Percentiles rank a stretch among this genome's conserved stretches.
phyloP scores from a whole-genome alignment of 2,329 filamentous ascomycete species.

The Pyrenochaeta sp. region DNA sequence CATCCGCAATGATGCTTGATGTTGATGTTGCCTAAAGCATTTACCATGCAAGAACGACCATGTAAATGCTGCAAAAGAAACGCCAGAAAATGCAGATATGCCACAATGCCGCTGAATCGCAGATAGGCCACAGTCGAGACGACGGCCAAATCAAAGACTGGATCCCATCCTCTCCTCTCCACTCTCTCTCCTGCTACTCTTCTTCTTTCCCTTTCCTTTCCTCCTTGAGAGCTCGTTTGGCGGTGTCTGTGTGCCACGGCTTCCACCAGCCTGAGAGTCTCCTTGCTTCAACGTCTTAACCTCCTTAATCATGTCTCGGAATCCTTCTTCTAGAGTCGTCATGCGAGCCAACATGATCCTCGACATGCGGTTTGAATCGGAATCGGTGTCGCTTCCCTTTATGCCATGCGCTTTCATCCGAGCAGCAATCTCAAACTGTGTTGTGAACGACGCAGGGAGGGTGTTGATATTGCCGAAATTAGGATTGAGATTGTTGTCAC shows the following conservation, averaged over 20 bases:
- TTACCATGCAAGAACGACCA: neutral
- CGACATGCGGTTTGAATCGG: constrained; percentile 58
- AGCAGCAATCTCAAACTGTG: constrained; percentile 60
- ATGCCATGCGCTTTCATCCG: constrained; percentile 30
- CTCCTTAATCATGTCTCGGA: constrained; percentile 84
- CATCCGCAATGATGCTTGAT: neutral
- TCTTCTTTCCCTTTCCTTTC: constrained; percentile 44
- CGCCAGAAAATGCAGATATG: constrained; percentile 8
- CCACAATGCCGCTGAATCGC: neutral
- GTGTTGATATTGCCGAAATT: constrained; percentile 68
- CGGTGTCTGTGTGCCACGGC: constrained; percentile 37
- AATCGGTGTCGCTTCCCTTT: constrained; percentile 34
- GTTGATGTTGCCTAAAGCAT: too few relatives aligned
- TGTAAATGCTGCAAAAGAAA: constrained; percentile 15
- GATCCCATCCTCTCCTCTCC: constrained; percentile 37
- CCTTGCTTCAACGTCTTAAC: constrained; percentile 69
- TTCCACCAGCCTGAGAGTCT: constrained; percentile 31
- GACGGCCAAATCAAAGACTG: constrained; percentile 33
- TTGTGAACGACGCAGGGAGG: constrained; percentile 79
- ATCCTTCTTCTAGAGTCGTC: constrained; percentile 91
- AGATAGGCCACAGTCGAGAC: too few relatives aligned
- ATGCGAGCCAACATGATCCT: constrained; percentile 86
- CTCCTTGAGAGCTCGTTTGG: constrained; percentile 34
- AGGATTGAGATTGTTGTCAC: constrained; percentile 66
- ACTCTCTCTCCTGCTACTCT: constrained; percentile 22